Evolutionary conservation across 371 early-diverging fungal species (phyloP).

Genomic region (Catenaria anguillulae): DNA sequence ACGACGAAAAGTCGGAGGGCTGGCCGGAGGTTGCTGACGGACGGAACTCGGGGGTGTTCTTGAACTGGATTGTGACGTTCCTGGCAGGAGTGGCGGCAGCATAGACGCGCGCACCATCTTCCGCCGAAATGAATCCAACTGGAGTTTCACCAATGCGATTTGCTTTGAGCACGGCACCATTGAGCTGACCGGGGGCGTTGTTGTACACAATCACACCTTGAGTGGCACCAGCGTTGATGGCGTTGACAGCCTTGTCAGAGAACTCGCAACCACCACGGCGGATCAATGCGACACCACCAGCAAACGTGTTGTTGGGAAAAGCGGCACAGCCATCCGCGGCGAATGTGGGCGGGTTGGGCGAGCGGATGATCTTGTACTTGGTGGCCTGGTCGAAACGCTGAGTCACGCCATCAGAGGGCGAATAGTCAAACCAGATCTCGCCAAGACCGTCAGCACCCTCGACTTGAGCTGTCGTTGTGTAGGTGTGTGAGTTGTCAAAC

Average conservation of each 20-base stretch:
- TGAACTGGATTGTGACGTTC: not conserved
- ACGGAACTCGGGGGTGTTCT: constrained; percentile 1
- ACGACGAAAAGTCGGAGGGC: constrained; percentile 38
- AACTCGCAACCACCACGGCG: constrained; percentile 37
- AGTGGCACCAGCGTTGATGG: constrained; percentile 42
- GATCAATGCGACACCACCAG: constrained; percentile 37
- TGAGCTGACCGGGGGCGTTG: constrained; percentile 12
- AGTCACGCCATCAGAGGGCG: not conserved
- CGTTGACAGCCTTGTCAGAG: constrained; percentile 23
- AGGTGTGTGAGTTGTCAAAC: constrained; percentile 10
- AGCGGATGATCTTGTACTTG: not conserved
- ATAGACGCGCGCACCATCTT: not conserved
- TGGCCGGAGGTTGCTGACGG: constrained; percentile 25
- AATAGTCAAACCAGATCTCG: not conserved
- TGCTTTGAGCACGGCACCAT: not conserved
- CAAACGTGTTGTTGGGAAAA: constrained; percentile 15
- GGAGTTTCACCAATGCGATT: not conserved
- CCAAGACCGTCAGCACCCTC: not conserved
- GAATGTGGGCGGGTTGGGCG: not conserved
- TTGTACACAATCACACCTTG: constrained; percentile 42
- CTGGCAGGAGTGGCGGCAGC: not conserved
- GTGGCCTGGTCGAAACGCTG: not conserved
- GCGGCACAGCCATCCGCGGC: not conserved
- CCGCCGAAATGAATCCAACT: not conserved
- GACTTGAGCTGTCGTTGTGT: not conserved